Conservation (phyloP, 805 yeast species). For the Schwanniomyces vanrijiae region DNA sequence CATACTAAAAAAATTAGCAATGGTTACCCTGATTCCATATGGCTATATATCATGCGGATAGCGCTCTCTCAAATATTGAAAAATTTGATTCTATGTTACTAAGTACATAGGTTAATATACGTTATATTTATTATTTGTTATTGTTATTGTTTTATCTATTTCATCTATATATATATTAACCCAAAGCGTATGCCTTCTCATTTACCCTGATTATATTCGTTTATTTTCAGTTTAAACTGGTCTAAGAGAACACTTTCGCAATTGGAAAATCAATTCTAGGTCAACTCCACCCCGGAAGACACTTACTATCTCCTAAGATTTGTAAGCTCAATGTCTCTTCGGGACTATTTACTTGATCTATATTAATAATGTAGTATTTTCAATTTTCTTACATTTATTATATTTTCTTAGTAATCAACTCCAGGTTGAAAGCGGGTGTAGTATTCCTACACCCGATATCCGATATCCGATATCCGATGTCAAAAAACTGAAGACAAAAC, state of each 20-base stretch:
- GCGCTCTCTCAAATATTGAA: background rate
- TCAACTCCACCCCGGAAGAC: slow-evolving; percentile 48
- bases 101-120: background rate
- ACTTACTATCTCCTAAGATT: background rate
- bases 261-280: slow-evolving; percentile 37
- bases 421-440: no score
- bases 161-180: slow-evolving; percentile 9
- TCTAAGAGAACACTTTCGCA: slow-evolving; percentile 46
- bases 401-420: no score
- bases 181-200: slow-evolving; percentile 52
- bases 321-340: slow-evolving; percentile 1
- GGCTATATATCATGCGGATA: background rate
- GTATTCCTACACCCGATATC: no score
- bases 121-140: background rate
- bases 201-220: slow-evolving; percentile 48
- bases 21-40: background rate
- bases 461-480: no score
- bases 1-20: background rate
- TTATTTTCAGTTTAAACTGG: slow-evolving; percentile 50
- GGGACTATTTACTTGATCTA: slow-evolving; percentile 14
- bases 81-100: no score
- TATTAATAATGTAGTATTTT: background rate
- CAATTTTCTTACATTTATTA: background rate
- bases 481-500: no score
- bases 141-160: background rate